Conservation (phyloP, 2,329 filamentous ascomycete genomes). For the Huntiella decipiens region DNA sequence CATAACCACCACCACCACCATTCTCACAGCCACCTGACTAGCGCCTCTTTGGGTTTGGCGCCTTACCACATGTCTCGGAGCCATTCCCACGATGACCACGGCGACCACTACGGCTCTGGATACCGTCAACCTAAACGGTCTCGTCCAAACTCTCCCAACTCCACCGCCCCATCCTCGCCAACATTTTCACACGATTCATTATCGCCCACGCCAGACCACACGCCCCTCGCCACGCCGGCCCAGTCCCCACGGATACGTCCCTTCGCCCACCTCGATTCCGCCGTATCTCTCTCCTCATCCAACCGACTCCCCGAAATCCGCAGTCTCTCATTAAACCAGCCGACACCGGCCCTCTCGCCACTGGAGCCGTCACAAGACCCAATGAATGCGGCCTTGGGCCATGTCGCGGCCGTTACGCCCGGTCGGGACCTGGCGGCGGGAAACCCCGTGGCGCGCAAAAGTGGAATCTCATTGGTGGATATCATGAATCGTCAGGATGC, state of each 20-base stretch:
- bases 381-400: slow-evolving; percentile 12
- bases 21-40: slow-evolving; percentile 43
- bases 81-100: slow-evolving; percentile 65
- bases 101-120: slow-evolving; percentile 51
- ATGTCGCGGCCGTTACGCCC: slow-evolving; percentile 27
- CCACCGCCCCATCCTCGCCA: slow-evolving; percentile 84
- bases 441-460: slow-evolving; percentile 23
- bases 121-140: slow-evolving; percentile 70
- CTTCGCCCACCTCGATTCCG: slow-evolving; percentile 31
- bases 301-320: slow-evolving; percentile 75
- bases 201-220: slow-evolving; percentile 91
- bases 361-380: slow-evolving; percentile 27
- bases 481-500: slow-evolving; percentile 84
- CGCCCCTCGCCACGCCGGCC: slow-evolving; percentile 89
- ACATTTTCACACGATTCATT: slow-evolving; percentile 93
- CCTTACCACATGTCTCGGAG: slow-evolving; percentile 90
- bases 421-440: slow-evolving; percentile 24
- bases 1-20: slow-evolving; percentile 30
- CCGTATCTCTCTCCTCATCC: slow-evolving; percentile 35
- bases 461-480: slow-evolving; percentile 68
- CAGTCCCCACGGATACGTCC: slow-evolving; percentile 84
- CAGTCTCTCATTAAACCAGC: slow-evolving; percentile 30
- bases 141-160: slow-evolving; percentile 82
- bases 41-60: slow-evolving; percentile 35
- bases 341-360: slow-evolving; percentile 36